Base-by-base conservation (phyloP, 208 protist species). In the Angomonas deanei region DNA sequence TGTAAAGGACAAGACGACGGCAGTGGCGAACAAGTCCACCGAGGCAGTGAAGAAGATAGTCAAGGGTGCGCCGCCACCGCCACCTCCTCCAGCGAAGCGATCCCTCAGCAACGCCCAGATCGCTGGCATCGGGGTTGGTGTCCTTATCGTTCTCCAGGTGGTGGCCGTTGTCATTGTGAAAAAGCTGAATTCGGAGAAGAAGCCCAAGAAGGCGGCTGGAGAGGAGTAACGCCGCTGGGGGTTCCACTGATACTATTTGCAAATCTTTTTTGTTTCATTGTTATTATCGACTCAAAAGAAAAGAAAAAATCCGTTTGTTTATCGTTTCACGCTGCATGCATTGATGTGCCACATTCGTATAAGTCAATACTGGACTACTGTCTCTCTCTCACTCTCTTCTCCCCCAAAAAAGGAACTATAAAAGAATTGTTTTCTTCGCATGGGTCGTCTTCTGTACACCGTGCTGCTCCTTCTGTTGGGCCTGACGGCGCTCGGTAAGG, bases 31-130 rank as follows among this genome's bases (percentile, higher is more conserved):
- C n/a, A 63, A 63, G 57, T 63, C 57, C 17, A 50, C 38, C 10
- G 57, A 63, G 23, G 17, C 42, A 5, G 42, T 50, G 19, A 50
- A 50, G 42, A 50, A 50, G 42, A 50, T 50, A 26, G 42, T 50
- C 15, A 4, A 50, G 17, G 42, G 42, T 5, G 23, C 13, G 42
- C 15, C 42, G 42, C 3, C 8, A 19, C 42, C 42, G 17, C 42
- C 42, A 21, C 42, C 42, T 26, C 42, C 19, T 5, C 42, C 42
- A 50, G 3, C 42, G 17, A 4, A 23, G 17, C 19, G 23, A 50
- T 10, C 17, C 8, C 13, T 50, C 17, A 50, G 42, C 42, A 50
- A 50, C 17, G 42, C 17, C 19, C 42, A 50, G 19, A 50, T 50
- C 19, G 42, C 42, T 19, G 17, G 5, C 3, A 50, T 50, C 19